Conservation (phyloP, 2,329 filamentous ascomycete species). For the Lecanicillium sp. region DNA sequence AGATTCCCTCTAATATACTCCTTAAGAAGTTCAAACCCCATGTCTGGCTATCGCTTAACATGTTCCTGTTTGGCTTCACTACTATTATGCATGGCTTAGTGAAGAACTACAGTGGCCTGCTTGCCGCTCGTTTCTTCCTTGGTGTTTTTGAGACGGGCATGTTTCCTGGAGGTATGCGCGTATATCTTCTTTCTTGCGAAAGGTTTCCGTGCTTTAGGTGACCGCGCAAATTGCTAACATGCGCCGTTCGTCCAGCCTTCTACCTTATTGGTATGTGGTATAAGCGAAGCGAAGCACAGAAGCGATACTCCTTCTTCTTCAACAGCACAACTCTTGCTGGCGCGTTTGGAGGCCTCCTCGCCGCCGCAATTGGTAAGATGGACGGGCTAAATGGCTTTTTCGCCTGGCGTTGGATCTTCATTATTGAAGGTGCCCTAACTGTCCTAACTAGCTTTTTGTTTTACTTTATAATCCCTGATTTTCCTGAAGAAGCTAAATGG, state of each 20-base stretch:
- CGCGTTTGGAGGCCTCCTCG: conserved; percentile 80
- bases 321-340: conserved; percentile 70
- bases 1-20: conserved; percentile 49
- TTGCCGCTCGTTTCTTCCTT: conserved; percentile 79
- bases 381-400: conserved; percentile 57
- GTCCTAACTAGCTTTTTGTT: conserved; percentile 53
- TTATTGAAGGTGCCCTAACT: conserved; percentile 64
- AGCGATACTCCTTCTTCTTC: conserved; percentile 92
- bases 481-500: conserved; percentile 70
- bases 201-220: too few relatives aligned
- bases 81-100: conserved; percentile 72
- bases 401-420: conserved; percentile 80
- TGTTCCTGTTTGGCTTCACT: conserved; percentile 74
- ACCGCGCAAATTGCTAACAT: too few relatives aligned
- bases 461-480: conserved; percentile 64
- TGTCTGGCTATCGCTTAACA: conserved; percentile 71
- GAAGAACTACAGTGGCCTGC: conserved; percentile 66
- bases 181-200: too few relatives aligned
- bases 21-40: conserved; percentile 42
- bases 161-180: conserved; percentile 43
- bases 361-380: conserved; percentile 86
- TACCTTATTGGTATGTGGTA: conserved; percentile 89
- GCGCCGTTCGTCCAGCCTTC: conserved; percentile 32
- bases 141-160: conserved; percentile 71
- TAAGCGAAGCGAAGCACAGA: conserved; percentile 76